Conservation (phyloP, 2,329 filamentous ascomycete species). For the Fusarium sp. region DNA sequence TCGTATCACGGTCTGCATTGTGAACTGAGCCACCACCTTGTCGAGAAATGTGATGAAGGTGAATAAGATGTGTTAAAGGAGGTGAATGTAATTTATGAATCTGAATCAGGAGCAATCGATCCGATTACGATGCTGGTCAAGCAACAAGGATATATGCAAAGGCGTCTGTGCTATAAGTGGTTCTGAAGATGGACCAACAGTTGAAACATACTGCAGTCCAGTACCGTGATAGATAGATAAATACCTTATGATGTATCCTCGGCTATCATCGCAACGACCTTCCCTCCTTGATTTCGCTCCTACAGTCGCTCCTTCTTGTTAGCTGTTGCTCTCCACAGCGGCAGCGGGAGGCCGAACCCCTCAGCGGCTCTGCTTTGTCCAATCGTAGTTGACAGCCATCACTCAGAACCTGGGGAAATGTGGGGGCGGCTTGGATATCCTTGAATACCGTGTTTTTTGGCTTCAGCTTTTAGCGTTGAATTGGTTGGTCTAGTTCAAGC, state of each 20-base stretch:
- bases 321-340: conserved; percentile 24
- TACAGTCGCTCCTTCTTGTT: conserved; percentile 17
- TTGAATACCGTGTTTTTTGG: conserved; percentile 5
- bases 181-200: background rate
- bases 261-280: conserved; percentile 37
- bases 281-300: conserved; percentile 11
- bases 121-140: background rate
- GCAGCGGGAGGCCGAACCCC: conserved; percentile 31
- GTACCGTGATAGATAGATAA: background rate
- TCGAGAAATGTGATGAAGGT: background rate
- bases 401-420: conserved; percentile 44
- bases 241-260: conserved; percentile 25
- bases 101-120: background rate
- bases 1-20: conserved; percentile 35
- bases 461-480: background rate
- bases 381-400: conserved; percentile 18
- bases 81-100: background rate
- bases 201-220: background rate
- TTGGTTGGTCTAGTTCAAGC: background rate
- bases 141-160: background rate
- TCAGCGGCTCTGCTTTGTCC: conserved; percentile 24
- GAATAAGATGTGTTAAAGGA: background rate
- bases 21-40: background rate
- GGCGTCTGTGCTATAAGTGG: background rate
- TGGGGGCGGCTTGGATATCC: conserved; percentile 30